Percentiles rank a stretch among this genome's conserved stretches.
phyloP scores from a whole-genome alignment of 1,284 basidiomycete genomes.

The Volvariella volvacea region DNA sequence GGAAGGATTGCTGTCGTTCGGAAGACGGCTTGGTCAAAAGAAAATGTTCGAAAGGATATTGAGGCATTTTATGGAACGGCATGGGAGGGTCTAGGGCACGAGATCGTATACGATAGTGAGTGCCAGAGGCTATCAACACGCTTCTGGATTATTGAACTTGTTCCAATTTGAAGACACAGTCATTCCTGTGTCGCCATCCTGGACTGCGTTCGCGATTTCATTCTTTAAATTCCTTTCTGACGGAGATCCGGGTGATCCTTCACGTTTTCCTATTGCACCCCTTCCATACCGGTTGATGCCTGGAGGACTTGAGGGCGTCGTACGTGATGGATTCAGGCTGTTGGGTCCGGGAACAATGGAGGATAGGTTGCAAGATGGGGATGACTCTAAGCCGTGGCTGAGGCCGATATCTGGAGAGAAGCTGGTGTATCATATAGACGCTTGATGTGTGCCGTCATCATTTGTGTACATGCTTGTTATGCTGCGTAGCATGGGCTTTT shows the following conservation, averaged over 20 bases:
- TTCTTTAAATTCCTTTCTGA: slow-evolving; percentile 21
- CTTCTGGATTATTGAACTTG: neutral
- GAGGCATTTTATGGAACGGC: slow-evolving; percentile 21
- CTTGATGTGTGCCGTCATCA: no score
- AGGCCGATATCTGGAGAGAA: slow-evolving; percentile 26
- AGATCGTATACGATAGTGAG: slow-evolving; percentile 18
- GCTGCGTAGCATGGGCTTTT: no score
- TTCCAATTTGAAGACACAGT: slow-evolving; percentile 2
- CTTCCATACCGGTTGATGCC: slow-evolving; percentile 21
- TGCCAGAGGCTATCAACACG: neutral
- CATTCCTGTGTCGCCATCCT: no score
- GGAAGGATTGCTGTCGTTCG: slow-evolving; percentile 23
- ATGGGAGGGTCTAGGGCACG: slow-evolving; percentile 26
- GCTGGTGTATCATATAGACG: slow-evolving; percentile 21
- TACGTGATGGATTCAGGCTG: slow-evolving; percentile 18
- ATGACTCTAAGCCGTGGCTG: slow-evolving; percentile 14
- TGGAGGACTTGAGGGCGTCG: slow-evolving; percentile 18
- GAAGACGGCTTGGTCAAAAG: slow-evolving; percentile 17
- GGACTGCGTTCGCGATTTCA: no score
- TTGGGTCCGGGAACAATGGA: slow-evolving; percentile 21
- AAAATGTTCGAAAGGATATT: slow-evolving; percentile 18
- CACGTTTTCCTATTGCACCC: slow-evolving; percentile 16
- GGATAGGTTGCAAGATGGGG: slow-evolving; percentile 13
- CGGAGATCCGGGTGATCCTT: slow-evolving; percentile 11
- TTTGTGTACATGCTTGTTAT: no score